Base-by-base conservation (phyloP, 164 flowering plant genomes). In the Pachysandra terminalis region DNA sequence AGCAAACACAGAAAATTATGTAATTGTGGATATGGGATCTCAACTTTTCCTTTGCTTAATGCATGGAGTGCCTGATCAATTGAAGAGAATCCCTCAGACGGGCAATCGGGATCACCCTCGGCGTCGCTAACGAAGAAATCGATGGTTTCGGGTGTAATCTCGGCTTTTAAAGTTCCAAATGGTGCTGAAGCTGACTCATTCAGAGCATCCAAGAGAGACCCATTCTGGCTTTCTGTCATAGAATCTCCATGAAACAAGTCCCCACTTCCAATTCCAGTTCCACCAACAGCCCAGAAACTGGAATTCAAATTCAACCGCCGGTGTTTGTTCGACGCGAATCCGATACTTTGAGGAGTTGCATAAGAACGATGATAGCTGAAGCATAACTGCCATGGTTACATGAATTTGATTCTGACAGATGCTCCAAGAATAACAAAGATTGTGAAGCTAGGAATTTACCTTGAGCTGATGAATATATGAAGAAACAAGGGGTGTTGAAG, bases 101-200 rank as follows among this genome's bases (percentile, higher is more conserved):
- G 98, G 70, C 96, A 74, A 51, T 89, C 97, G 54, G 97, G 98
- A 77, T 90, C 98, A 23, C 95, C 98, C 69, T 91, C 89, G 4
- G 93, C 88, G 73, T 91, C 95, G 68, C 97, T 90, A 37, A 91
- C 97, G 72, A 90, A 91, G 84, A 91, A 90, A 85, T 88, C 95
- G 68, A 67, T 71, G 6, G 86, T 86, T 66, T 86, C 96, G 0
- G 80, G 85, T 5, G 90, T 89, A 21, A 85, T 90, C 61, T 89
- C 90, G 40, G 87, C 93, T 49, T 81, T 78, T 45, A 89, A 15
- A n/a, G 92, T 87, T 57, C 77, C 84, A 67, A 88, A 87, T 22
- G 84, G 70, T 16, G 74, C 74, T 3, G 75, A 32, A 56, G 52
- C 37, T 1, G 82, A 70, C 63, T 76, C 83, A 16, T 80, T 73